These are phyloP conservation scores for Trichoderma arundinaceum DNA, from an alignment of 2,329 filamentous ascomycete genomes.

Conservation along the genomic window DNA sequence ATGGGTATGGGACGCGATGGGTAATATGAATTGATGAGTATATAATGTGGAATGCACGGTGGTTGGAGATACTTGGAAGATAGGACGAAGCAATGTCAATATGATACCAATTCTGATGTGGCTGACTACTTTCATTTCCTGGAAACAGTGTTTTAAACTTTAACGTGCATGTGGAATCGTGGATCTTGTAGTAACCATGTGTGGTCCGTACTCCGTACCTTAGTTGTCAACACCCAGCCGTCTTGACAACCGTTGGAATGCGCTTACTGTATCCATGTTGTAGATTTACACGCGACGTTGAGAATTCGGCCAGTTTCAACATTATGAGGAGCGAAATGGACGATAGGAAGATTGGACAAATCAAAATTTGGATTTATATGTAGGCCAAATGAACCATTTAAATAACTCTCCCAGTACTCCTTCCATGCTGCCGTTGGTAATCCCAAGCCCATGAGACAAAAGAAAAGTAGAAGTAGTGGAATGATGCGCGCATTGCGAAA, in stretches of 20 bases:
- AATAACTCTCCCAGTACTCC: neutral
- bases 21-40: conserved; percentile 21
- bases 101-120: conserved; percentile 20
- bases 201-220: neutral
- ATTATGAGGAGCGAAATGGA: neutral
- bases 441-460: neutral
- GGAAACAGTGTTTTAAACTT: neutral
- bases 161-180: neutral
- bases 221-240: no score
- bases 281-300: neutral
- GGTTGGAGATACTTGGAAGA: conserved; percentile 10
- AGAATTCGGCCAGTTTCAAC: neutral
- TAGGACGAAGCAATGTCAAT: conserved; percentile 1
- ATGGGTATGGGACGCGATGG: conserved; percentile 3
- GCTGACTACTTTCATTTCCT: neutral
- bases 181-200: neutral
- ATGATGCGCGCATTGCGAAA: neutral
- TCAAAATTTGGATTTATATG: neutral
- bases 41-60: conserved; percentile 16
- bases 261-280: neutral
- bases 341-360: neutral
- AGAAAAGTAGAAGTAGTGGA: neutral
- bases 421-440: conserved; percentile 4
- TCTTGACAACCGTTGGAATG: conserved; percentile 1
- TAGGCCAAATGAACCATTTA: neutral